A percentile compares a stretch with the other conserved stretches of the same genome.
Conservation (phyloP, 2,329 filamentous ascomycete genomes). For the Pseudogymnoascus sp. region DNA sequence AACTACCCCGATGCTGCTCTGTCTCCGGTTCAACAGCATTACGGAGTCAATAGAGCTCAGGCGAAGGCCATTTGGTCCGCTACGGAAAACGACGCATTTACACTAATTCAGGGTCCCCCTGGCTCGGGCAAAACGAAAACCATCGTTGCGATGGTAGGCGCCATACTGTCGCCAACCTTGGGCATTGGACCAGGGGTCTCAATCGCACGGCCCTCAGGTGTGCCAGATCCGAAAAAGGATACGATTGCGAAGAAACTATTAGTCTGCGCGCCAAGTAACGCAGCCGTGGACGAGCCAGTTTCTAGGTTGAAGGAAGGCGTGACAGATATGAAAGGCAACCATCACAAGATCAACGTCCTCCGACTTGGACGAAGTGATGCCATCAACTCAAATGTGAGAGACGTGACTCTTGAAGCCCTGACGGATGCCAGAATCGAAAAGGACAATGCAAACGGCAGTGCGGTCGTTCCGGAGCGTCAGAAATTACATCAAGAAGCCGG, state of each 20-base stretch:
- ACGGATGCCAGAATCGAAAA: conserved; percentile 67
- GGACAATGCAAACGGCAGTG: conserved; percentile 52
- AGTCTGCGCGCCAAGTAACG: conserved; percentile 97
- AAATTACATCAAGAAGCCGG: conserved; percentile 57
- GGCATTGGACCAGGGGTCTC: conserved; percentile 35
- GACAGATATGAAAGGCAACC: conserved; percentile 65
- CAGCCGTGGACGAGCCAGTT: conserved; percentile 92
- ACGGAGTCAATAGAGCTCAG: conserved; percentile 81
- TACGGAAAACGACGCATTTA: conserved; percentile 93
- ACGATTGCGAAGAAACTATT: conserved; percentile 70
- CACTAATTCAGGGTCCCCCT: conserved; percentile 88
- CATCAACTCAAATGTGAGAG: conserved; percentile 80
- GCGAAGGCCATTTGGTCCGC: conserved; percentile 88
- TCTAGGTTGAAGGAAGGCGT: conserved; percentile 85
- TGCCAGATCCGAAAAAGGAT: conserved; percentile 29
- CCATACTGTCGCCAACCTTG: conserved; percentile 61
- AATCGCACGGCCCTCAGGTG: conserved; percentile 34
- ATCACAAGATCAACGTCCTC: conserved; percentile 75
- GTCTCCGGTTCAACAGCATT: conserved; percentile 63
- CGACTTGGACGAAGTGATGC: conserved; percentile 86
- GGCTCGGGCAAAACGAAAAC: conserved; percentile 99
- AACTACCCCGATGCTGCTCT: conserved; percentile 71
- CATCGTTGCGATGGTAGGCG: conserved; percentile 91
- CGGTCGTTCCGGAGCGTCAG: conserved; percentile 46
- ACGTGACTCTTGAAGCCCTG: conserved; percentile 89